phyloP scores from a whole-genome alignment of 768 basidiomycete genomes.

The Tremella mesenterica region DNA sequence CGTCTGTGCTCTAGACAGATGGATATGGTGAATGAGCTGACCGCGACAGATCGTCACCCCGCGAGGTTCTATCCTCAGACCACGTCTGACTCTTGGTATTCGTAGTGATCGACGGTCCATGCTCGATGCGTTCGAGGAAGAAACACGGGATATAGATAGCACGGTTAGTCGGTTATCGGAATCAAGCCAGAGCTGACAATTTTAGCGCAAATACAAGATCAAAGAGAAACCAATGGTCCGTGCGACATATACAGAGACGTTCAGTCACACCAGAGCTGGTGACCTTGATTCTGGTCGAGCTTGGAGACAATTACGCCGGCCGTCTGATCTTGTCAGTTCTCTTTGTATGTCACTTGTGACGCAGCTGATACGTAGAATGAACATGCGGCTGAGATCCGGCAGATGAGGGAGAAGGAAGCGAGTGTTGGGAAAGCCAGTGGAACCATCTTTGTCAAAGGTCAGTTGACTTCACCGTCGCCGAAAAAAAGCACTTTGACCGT shows the following conservation, averaged over 20 bases:
- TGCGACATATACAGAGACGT: slow-evolving; percentile 63
- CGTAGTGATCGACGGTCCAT: slow-evolving; percentile 30
- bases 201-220: slow-evolving; percentile 65
- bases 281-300: slow-evolving; percentile 73
- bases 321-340: slow-evolving; percentile 79
- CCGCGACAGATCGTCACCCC: slow-evolving; percentile 10
- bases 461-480: slow-evolving; percentile 16
- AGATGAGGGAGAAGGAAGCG: slow-evolving; percentile 59
- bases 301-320: slow-evolving; percentile 77
- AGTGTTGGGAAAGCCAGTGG: slow-evolving; percentile 65
- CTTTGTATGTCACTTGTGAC: slow-evolving; percentile 76
- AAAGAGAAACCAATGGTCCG: slow-evolving; percentile 67
- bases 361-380: slow-evolving; percentile 77
- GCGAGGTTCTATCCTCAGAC: slow-evolving; percentile 14
- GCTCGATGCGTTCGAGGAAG: slow-evolving; percentile 37
- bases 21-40: slow-evolving; percentile 1
- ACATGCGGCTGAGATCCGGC: slow-evolving; percentile 80
- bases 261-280: slow-evolving; percentile 63
- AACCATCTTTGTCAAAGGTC: slow-evolving; percentile 90
- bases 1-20: background rate
- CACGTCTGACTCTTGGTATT: slow-evolving; percentile 31
- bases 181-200: background rate
- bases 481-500: too few species aligned
- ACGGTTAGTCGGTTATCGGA: slow-evolving; percentile 24
- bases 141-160: slow-evolving; percentile 27